These are phyloP conservation scores for Lecanicillium sp. DNA, from an alignment of 2,329 filamentous ascomycete species.

Conservation along the genomic window DNA sequence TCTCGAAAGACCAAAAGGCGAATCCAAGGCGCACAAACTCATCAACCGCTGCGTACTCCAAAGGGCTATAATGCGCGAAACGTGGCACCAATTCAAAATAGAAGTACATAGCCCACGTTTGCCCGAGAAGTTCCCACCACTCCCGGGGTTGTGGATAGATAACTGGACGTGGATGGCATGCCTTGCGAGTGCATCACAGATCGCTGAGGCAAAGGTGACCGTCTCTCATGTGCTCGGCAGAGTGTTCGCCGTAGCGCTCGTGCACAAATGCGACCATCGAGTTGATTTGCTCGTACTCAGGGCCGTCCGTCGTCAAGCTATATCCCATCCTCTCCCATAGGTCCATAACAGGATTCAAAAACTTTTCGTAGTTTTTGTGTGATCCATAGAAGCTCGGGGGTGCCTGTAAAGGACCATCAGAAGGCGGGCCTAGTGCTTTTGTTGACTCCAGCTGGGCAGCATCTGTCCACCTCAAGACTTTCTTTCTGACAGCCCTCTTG, in stretches of 20 bases:
- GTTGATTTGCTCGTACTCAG: background rate
- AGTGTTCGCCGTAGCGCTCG: background rate
- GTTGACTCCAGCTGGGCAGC: background rate
- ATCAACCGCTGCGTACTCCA: background rate
- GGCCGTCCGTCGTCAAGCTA: background rate
- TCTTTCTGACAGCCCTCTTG: background rate
- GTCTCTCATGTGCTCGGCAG: background rate
- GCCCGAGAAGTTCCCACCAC: background rate
- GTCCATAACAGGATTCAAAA: background rate
- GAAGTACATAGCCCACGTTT: background rate
- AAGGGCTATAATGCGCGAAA: too few relatives aligned
- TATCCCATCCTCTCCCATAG: background rate
- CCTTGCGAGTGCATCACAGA: background rate
- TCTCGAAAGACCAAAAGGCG: background rate
- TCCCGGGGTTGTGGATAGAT: background rate
- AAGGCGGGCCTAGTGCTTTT: background rate
- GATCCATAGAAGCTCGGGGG: background rate
- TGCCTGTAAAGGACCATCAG: background rate
- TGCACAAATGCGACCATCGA: background rate
- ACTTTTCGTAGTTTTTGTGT: background rate
- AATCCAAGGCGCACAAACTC: background rate
- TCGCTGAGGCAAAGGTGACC: background rate
- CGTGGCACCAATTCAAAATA: background rate
- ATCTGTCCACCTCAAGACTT: background rate
- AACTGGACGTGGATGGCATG: background rate